Base-by-base conservation (phyloP, 2,329 filamentous ascomycete species). In the Alternaria burnsii region DNA sequence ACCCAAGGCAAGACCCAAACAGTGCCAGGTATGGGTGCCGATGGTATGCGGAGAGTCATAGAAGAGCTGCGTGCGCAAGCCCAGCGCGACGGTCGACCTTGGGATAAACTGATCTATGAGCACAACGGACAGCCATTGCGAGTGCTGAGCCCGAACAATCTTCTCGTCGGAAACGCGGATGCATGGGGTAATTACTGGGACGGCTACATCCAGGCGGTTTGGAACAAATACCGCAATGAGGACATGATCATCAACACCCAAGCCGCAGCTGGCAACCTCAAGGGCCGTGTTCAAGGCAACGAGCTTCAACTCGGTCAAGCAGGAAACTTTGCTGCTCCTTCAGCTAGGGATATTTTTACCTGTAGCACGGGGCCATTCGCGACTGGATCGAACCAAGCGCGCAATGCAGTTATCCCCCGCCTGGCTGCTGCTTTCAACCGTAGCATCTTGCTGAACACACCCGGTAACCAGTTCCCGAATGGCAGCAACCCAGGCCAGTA, bases 341-440 rank as follows among this genome's bases (percentile, higher is more conserved):
- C 79, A 1, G 86, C 74, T 2, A 79, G 79, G 12, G 89, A 92
- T 74, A 89, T 92, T 63, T 87, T 91, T 71, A 85, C 84, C 36
- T 91, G 88, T 78, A 88, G 85, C 66, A 87, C 84, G 2, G 88
- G 88, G 0, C 87, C 88, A 0, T 90, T 90, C 66, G 79, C 81
- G 65, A 71, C 80, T 46, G 71, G 84, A 61, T 69, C 71, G 4
- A 79, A 78, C 12, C 71, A 70, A 5, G 76, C 79, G 57, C 79
- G 81, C 18, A 82, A 82, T 61, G 88, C 88, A 41, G 85, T 94
- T 57, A 88, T 89, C 9, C 90, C 92, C 0, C 84, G 92, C n/a
- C 79, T 95, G 14, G 86, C 89, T 0, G 91, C 92, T 1, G 91
- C 89, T 1, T 87, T 94, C 71, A 93, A 94, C 78, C 85, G 92